These are phyloP conservation scores for Trypanosoma theileri DNA, from an alignment of 208 protist genomes.

Conservation along the genomic window DNA sequence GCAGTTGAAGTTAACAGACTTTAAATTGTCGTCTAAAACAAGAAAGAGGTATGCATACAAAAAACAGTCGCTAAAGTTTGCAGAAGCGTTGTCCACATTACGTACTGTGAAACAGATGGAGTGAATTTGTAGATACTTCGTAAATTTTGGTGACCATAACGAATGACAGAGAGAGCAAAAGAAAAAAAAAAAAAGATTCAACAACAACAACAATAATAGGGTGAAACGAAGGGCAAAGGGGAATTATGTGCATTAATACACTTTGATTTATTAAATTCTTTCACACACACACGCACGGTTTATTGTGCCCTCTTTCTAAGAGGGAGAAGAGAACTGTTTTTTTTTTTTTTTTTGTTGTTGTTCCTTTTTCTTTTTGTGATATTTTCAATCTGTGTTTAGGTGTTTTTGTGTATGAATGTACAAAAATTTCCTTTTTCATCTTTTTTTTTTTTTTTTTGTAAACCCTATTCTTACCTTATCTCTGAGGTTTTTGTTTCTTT, in stretches of 20 bases:
- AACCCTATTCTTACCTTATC: constrained; percentile 17
- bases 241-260: not conserved
- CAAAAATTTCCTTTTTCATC: constrained; percentile 19
- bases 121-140: not conserved
- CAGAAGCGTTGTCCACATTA: constrained; percentile 42
- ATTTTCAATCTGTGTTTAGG: no score
- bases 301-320: no score
- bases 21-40: constrained; percentile 30
- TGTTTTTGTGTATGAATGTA: not conserved
- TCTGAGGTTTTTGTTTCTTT: no score
- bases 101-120: constrained; percentile 30
- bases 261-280: no score
- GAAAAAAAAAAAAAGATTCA: no score
- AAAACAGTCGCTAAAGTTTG: constrained; percentile 53
- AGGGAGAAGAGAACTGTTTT: no score
- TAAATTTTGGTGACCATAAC: no score
- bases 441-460: constrained; percentile 7
- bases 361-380: no score
- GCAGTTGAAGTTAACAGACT: constrained; percentile 56
- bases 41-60: constrained; percentile 47
- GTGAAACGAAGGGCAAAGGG: not conserved
- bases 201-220: not conserved
- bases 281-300: no score
- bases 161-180: constrained; percentile 10
- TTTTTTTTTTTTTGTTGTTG: no score